Evolutionary conservation across 768 basidiomycete species (phyloP).

Genomic region (Suillus bovinus): DNA sequence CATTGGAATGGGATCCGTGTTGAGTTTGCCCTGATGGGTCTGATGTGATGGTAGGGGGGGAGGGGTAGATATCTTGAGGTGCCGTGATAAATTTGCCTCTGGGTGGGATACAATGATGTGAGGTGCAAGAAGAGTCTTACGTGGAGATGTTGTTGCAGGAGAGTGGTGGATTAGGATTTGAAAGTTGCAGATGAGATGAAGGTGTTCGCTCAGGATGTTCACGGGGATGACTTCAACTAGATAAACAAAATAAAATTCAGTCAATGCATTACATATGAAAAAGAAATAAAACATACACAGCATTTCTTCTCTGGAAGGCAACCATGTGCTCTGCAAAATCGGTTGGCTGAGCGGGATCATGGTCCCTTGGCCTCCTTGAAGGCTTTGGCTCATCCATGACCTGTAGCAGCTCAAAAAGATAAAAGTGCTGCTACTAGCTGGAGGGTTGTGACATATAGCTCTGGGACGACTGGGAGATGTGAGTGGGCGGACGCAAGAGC

Average conservation of each 20-base stretch:
- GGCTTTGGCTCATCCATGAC: constrained; percentile 36
- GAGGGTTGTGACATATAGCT: neutral
- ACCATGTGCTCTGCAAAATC: constrained; percentile 64
- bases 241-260: neutral
- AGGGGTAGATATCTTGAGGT: constrained; percentile 62
- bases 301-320: constrained; percentile 64
- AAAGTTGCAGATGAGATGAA: constrained; percentile 35
- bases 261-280: neutral
- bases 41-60: constrained; percentile 40
- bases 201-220: constrained; percentile 32
- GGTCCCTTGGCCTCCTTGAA: constrained; percentile 44
- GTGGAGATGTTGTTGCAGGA: constrained; percentile 26
- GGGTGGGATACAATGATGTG: constrained; percentile 35
- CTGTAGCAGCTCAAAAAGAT: constrained; percentile 2
- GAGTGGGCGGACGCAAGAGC: constrained; percentile 6
- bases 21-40: constrained; percentile 48
- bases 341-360: constrained; percentile 40
- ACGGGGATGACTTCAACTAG: constrained; percentile 45
- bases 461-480: neutral
- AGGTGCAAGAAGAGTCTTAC: constrained; percentile 36
- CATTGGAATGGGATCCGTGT: constrained; percentile 64
- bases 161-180: constrained; percentile 22
- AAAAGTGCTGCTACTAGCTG: constrained; percentile 1
- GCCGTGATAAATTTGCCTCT: constrained; percentile 70
- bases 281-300: constrained; percentile 44